Percentiles rank a stretch among this genome's conserved stretches.
Conservation (phyloP, 106 monocot genomes). For the Phalaenopsis aphrodite region DNA sequence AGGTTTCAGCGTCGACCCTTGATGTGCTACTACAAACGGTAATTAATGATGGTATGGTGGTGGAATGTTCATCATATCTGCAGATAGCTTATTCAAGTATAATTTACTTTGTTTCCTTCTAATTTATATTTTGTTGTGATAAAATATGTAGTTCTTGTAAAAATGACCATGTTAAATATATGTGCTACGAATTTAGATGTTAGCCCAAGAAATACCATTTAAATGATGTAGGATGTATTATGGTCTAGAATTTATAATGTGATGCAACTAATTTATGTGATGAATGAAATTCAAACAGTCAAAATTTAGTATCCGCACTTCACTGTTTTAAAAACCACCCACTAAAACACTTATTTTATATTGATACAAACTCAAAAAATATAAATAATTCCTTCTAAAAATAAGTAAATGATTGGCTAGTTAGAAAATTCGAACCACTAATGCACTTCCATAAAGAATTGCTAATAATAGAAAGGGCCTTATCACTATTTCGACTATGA, state of each 20-base stretch:
- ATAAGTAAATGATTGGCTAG: too few relatives aligned
- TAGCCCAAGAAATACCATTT: background rate
- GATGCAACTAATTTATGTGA: background rate
- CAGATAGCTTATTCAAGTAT: background rate
- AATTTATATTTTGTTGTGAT: background rate
- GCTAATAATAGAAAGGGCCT: too few relatives aligned
- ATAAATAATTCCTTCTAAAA: background rate
- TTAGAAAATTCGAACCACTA: too few relatives aligned
- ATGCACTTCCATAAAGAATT: too few relatives aligned
- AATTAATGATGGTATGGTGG: constrained; percentile 36
- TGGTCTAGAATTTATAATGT: background rate
- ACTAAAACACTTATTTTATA: background rate
- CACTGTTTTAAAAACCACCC: background rate
- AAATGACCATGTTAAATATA: background rate
- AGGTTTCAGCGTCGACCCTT: constrained; percentile 40
- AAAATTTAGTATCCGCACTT: too few relatives aligned
- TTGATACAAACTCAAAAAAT: background rate
- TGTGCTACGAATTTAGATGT: background rate
- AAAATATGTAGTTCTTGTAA: background rate
- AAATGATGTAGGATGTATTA: background rate
- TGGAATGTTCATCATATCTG: background rate
- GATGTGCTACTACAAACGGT: constrained; percentile 18
- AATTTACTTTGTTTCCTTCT: background rate
- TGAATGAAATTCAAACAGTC: too few relatives aligned
- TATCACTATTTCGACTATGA: too few relatives aligned